Percentiles rank a stretch among this genome's conserved stretches.
phyloP scores from a whole-genome alignment of 2,329 filamentous ascomycete species.

The Paramyrothecium roridum region DNA sequence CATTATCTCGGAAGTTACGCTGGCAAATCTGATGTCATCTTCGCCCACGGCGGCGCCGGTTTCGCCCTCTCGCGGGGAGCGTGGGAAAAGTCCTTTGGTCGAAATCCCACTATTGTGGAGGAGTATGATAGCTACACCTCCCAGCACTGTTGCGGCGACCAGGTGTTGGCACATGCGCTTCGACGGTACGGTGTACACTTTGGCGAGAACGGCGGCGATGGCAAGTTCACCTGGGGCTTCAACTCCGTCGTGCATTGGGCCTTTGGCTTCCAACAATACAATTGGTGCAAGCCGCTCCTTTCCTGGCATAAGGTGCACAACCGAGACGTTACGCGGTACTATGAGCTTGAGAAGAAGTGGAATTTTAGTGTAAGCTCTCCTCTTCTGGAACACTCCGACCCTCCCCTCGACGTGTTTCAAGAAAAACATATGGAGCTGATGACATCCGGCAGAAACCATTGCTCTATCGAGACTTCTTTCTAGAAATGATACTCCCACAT shows the following conservation, averaged over 20 bases:
- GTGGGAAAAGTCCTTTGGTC: slow-evolving; percentile 17
- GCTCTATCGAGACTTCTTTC: slow-evolving; percentile 18
- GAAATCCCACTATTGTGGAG: slow-evolving; percentile 9
- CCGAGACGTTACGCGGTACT: slow-evolving; percentile 16
- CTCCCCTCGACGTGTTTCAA: not conserved
- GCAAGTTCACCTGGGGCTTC: slow-evolving; percentile 19
- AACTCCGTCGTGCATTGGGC: slow-evolving; percentile 18
- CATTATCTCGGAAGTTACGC: slow-evolving; percentile 20
- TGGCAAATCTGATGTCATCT: slow-evolving; percentile 16
- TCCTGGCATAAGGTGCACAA: slow-evolving; percentile 21
- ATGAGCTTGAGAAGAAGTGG: slow-evolving; percentile 16
- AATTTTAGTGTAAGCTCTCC: slow-evolving; percentile 14
- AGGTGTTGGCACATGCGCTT: slow-evolving; percentile 16
- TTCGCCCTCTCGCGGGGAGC: slow-evolving; percentile 18
- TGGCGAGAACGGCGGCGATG: slow-evolving; percentile 19
- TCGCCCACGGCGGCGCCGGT: slow-evolving; percentile 19
- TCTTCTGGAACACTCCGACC: too few species aligned
- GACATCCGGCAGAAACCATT: slow-evolving; percentile 10
- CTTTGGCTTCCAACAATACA: slow-evolving; percentile 14
- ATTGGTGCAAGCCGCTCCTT: slow-evolving; percentile 18
- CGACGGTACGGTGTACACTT: slow-evolving; percentile 14
- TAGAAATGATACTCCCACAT: slow-evolving; percentile 11
- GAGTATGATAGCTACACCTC: slow-evolving; percentile 17
- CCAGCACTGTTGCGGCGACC: slow-evolving; percentile 20
- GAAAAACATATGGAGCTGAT: not conserved